These are phyloP conservation scores for Raffaelea albimanens DNA, from an alignment of 2,329 filamentous ascomycete genomes.

Conservation along the genomic window DNA sequence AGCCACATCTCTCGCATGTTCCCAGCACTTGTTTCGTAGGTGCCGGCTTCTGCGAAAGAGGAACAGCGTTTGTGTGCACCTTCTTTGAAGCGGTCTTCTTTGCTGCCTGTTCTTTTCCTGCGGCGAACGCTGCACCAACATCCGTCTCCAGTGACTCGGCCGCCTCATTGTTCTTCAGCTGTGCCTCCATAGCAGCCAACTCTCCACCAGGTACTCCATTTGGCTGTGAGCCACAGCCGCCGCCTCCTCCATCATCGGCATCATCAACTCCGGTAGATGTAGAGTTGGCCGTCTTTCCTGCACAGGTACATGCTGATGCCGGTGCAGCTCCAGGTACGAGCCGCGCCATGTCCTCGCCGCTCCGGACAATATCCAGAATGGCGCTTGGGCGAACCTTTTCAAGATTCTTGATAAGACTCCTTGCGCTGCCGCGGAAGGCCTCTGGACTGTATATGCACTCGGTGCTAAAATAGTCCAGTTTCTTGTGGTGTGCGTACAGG, in stretches of 20 bases:
- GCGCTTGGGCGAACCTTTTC: constrained; percentile 89
- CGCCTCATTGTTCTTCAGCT: constrained; percentile 54
- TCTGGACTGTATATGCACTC: constrained; percentile 98
- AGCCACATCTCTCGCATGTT: constrained; percentile 79
- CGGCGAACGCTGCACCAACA: constrained; percentile 38
- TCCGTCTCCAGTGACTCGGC: constrained; percentile 57
- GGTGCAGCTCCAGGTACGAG: constrained; percentile 58
- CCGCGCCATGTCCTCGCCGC: constrained; percentile 90
- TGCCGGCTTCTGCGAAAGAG: constrained; percentile 15
- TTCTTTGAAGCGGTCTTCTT: constrained; percentile 9
- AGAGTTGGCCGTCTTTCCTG: background rate
- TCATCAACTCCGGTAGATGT: background rate
- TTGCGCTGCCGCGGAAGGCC: constrained; percentile 86
- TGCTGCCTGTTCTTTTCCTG: constrained; percentile 19
- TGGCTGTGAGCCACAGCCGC: constrained; percentile 66
- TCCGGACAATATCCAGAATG: constrained; percentile 88
- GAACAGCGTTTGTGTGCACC: constrained; percentile 14
- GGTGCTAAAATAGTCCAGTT: constrained; percentile 94
- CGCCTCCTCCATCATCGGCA: constrained; percentile 19
- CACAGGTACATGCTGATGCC: constrained; percentile 6
- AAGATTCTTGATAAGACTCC: constrained; percentile 87
- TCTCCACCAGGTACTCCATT: constrained; percentile 61
- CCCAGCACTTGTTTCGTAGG: constrained; percentile 63
- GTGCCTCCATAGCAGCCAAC: constrained; percentile 73
- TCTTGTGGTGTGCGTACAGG: constrained; percentile 92